These are phyloP conservation scores for Kodamaea alishanica DNA, from an alignment of 1,139 yeast species.

Conservation along the genomic window DNA sequence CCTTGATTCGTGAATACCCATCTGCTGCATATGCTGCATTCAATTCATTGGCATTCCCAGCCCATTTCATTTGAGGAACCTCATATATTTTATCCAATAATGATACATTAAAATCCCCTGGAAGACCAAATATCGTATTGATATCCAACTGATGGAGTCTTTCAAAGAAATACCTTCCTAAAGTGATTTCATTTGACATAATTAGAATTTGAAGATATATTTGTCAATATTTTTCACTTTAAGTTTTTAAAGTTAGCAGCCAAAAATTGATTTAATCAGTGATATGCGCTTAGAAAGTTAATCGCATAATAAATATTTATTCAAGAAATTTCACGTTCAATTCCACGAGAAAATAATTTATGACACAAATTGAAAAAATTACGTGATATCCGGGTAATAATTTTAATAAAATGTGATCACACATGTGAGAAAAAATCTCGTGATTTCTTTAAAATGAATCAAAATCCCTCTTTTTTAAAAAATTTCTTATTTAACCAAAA, in stretches of 20 bases:
- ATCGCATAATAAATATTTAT: too few species aligned
- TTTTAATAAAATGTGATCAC: not conserved
- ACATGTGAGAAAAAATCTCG: slow-evolving; percentile 7
- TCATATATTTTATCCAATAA: slow-evolving; percentile 39
- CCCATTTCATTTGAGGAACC: slow-evolving; percentile 35
- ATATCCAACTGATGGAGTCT: slow-evolving; percentile 41
- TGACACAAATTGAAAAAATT: too few species aligned
- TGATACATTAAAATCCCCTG: slow-evolving; percentile 40
- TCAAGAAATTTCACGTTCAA: too few species aligned
- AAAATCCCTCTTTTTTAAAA: slow-evolving; percentile 1
- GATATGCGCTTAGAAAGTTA: too few species aligned
- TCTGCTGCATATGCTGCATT: slow-evolving; percentile 45
- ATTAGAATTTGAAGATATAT: not conserved
- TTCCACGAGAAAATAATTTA: too few species aligned
- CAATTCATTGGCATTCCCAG: slow-evolving; percentile 43
- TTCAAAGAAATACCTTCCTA: slow-evolving; percentile 44
- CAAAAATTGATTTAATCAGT: too few species aligned
- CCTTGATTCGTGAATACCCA: slow-evolving; percentile 39
- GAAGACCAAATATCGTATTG: slow-evolving; percentile 40
- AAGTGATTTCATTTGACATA: slow-evolving; percentile 35
- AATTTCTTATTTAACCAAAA: slow-evolving; percentile 2
- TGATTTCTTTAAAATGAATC: slow-evolving; percentile 8
- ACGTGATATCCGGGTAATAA: slow-evolving; percentile 5
- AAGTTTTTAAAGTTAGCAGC: too few species aligned
- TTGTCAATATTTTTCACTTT: too few species aligned